Evolutionary conservation across 1,139 yeast species (phyloP), one percentile per base, ranked within the genome.

Genomic region (Suhomyces chickasaworum): DNA sequence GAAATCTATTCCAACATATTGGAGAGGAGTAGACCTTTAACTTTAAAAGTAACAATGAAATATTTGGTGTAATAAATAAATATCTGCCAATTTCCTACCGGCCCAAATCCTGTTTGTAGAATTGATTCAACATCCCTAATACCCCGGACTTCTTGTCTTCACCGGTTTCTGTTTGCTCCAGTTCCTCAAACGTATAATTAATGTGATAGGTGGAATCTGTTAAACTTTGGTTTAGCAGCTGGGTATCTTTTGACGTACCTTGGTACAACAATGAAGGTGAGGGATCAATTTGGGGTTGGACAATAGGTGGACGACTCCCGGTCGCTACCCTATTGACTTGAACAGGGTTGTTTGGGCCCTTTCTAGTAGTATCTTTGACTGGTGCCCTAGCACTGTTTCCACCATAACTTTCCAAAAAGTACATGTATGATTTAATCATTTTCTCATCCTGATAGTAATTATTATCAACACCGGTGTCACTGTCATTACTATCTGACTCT

Each of bases 341-440:
- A 3, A 22, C 12, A 3, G 7, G 10, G 2, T 7, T 44, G 13
- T 22, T 16, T 7, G 10, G 8, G 7, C 22, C 23, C 29, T 39
- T 34, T 18, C 40, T 21, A 8, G 15, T 21, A 2, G 35, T 32
- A 30, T 13, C 16, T 16, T 4, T 13, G 33, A 9, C 38, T 31
- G 17, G 41, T 35, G 27, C 44, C 32, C 32, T 42, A 16, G 43
- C 43, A 30, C 47, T 48, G 23, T 46, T 47, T 3, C 51, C 52
- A 10, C 85, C 90, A 63, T 90, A 90, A 54, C 89, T 87, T 58
- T 90, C 96, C 56, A 90, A 69, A 62, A 91, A 91, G 63, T 89
- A 84, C 70, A 89, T 73, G 62, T 89, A 91, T 1, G 96, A 88
- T 59, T 89, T 89, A 62, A 89, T 81, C 97, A 91, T 91, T 63